These are phyloP conservation scores for Zygosaccharomyces rouxii DNA, from an alignment of 805 yeast species.

Conservation along the genomic window DNA sequence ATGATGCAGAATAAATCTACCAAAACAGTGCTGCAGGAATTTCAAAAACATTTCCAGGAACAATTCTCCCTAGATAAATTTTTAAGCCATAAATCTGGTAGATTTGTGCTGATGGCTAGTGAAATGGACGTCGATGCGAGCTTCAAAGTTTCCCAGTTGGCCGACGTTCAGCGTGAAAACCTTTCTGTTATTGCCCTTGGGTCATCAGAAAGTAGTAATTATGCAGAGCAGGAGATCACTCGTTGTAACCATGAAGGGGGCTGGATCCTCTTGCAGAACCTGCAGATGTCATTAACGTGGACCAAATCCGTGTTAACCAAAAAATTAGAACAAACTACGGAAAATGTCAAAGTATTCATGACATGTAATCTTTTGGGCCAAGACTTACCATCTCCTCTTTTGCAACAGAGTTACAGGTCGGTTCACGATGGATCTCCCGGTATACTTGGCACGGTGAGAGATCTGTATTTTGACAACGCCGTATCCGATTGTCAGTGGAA, in stretches of 20 bases:
- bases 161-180: conserved; percentile 29
- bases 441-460: conserved; percentile 20
- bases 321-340: conserved; percentile 36
- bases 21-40: conserved; percentile 10
- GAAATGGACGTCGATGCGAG: conserved; percentile 67
- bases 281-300: conserved; percentile 70
- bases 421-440: conserved; percentile 63
- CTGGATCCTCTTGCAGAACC: conserved; percentile 79
- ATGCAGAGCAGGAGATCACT: conserved; percentile 52
- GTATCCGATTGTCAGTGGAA: conserved; percentile 36
- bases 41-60: not conserved
- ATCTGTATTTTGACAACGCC: conserved; percentile 13
- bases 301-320: conserved; percentile 46
- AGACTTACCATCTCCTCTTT: conserved; percentile 54
- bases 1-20: conserved; percentile 11
- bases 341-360: conserved; percentile 53
- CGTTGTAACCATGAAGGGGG: conserved; percentile 45
- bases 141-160: conserved; percentile 44
- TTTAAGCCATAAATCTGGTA: conserved; percentile 2
- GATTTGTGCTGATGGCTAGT: conserved; percentile 47
- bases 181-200: conserved; percentile 64
- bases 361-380: conserved; percentile 51
- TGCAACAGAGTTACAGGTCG: conserved; percentile 47
- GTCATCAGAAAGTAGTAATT: conserved; percentile 55
- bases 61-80: conserved; percentile 6